Conservation (phyloP, 2,329 filamentous ascomycete genomes). For the Microdochium trichocladiopsis region DNA sequence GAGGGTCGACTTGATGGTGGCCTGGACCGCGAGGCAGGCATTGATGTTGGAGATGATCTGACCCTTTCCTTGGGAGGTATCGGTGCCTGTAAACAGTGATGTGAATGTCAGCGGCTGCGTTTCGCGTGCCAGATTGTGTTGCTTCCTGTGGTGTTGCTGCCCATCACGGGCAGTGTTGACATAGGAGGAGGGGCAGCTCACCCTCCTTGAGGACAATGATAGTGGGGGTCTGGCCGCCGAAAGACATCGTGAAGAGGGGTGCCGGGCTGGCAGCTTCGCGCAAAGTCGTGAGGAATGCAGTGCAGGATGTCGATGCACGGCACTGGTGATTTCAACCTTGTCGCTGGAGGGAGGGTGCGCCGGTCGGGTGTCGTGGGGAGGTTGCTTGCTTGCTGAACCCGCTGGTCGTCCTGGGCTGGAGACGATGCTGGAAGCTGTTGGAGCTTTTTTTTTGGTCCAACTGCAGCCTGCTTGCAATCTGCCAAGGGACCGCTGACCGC, state of each 20-base stretch:
- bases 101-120: constrained; percentile 10
- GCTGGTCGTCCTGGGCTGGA: neutral
- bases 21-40: constrained; percentile 91
- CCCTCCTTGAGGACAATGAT: constrained; percentile 98
- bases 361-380: neutral
- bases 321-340: neutral
- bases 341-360: neutral
- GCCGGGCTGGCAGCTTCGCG: neutral
- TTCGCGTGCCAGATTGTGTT: neutral
- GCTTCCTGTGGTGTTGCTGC: neutral
- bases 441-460: no score
- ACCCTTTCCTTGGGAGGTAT: constrained; percentile 92
- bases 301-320: neutral
- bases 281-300: neutral
- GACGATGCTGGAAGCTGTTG: no score
- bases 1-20: constrained; percentile 90
- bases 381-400: neutral
- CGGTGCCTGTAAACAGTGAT: constrained; percentile 62
- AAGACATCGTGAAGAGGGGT: constrained; percentile 62
- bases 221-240: constrained; percentile 94
- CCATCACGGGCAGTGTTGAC: constrained; percentile 1
- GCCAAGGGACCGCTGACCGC: no score
- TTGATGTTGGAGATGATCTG: constrained; percentile 98
- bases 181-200: constrained; percentile 35
- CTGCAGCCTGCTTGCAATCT: no score